Conservation (phyloP, 768 basidiomycete genomes). For the Tricholomella constricta region DNA sequence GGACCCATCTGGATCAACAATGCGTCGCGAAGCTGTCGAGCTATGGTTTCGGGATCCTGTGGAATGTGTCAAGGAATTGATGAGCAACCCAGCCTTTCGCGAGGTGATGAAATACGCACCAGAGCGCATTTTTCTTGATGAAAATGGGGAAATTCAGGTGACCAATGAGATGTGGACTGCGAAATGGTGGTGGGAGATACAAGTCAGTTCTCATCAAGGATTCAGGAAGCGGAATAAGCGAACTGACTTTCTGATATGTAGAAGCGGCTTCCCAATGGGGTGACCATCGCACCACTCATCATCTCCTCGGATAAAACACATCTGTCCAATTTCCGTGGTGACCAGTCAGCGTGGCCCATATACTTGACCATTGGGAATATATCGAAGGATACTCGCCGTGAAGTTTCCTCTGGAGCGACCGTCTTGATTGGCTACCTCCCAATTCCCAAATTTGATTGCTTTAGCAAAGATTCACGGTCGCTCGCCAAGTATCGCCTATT, state of each 20-base stretch:
- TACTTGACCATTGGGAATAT: slow-evolving; percentile 40
- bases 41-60: neutral
- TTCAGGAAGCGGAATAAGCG: no score
- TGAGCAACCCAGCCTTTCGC: neutral
- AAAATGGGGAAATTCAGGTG: neutral
- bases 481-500: slow-evolving; percentile 29
- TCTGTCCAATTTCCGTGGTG: slow-evolving; percentile 29
- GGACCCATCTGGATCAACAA: neutral
- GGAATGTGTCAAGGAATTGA: neutral
- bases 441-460: slow-evolving; percentile 30
- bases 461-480: slow-evolving; percentile 12
- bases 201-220: slow-evolving; percentile 17
- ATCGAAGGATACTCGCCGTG: slow-evolving; percentile 22
- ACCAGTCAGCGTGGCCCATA: slow-evolving; percentile 37
- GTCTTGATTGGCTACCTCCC: slow-evolving; percentile 38
- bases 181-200: slow-evolving; percentile 19
- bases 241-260: neutral
- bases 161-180: slow-evolving; percentile 1
- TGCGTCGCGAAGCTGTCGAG: neutral
- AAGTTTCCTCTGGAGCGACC: slow-evolving; percentile 25
- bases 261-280: slow-evolving; percentile 8
- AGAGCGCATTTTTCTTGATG: neutral
- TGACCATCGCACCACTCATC: slow-evolving; percentile 32
- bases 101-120: slow-evolving; percentile 1
- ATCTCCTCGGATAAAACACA: slow-evolving; percentile 24